Conservation (phyloP, 2,329 filamentous ascomycete species). For the Phyllosticta citribraziliensis region DNA sequence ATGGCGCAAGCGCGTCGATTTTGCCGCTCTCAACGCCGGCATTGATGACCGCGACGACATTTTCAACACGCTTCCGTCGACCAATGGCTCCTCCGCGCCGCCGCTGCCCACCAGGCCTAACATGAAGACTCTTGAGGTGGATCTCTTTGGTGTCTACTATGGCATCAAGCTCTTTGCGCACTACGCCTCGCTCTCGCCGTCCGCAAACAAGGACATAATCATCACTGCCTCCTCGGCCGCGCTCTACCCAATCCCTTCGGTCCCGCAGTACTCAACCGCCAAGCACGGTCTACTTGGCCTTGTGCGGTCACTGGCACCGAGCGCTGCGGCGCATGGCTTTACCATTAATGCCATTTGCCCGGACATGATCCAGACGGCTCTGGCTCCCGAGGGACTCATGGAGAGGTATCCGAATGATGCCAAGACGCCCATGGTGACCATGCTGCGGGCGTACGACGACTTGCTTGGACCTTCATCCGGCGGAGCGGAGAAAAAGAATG, state of each 20-base stretch:
- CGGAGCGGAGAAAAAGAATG: slow-evolving; percentile 13
- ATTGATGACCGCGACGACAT: slow-evolving; percentile 28
- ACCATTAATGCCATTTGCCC: slow-evolving; percentile 23
- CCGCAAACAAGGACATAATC: slow-evolving; percentile 22
- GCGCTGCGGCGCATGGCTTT: slow-evolving; percentile 14
- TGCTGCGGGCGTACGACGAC: slow-evolving; percentile 20
- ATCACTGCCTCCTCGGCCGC: slow-evolving; percentile 25
- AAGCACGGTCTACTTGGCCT: slow-evolving; percentile 29
- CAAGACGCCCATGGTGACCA: slow-evolving; percentile 24
- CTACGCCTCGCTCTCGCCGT: slow-evolving; percentile 19
- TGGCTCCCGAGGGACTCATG: slow-evolving; percentile 22
- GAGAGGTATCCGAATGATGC: slow-evolving; percentile 18
- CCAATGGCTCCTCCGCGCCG: slow-evolving; percentile 10
- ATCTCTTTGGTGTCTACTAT: slow-evolving; percentile 25
- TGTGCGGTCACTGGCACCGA: slow-evolving; percentile 18
- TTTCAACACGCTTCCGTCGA: slow-evolving; percentile 16
- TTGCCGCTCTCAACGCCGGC: slow-evolving; percentile 35
- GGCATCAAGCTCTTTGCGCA: slow-evolving; percentile 29
- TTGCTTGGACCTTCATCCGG: slow-evolving; percentile 12
- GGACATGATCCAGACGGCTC: slow-evolving; percentile 19
- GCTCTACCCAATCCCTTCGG: slow-evolving; percentile 23
- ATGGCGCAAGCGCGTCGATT: slow-evolving; percentile 34
- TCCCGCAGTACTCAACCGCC: slow-evolving; percentile 26
- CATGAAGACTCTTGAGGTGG: slow-evolving; percentile 25
- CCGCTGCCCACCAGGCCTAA: slow-evolving; percentile 22